Conservation (phyloP, 2,329 filamentous ascomycete species). For the Epichloe brachyelytri region DNA sequence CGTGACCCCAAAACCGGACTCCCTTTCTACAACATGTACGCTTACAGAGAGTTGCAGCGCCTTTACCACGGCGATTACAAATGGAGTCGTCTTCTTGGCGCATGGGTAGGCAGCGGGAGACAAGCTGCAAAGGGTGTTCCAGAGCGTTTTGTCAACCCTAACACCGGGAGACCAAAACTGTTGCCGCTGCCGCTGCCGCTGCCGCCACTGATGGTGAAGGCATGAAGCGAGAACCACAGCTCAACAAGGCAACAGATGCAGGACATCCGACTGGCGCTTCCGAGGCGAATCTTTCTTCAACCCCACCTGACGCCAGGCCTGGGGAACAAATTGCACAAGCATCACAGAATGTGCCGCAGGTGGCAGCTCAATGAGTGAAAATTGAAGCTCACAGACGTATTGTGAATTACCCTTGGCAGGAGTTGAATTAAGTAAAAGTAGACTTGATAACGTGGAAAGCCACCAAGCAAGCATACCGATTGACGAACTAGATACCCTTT, state of each 20-base stretch:
- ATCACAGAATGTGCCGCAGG: no score
- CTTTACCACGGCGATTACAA: constrained; percentile 60
- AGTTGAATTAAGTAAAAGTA: no score
- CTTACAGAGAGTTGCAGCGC: constrained; percentile 71
- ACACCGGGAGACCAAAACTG: constrained; percentile 4
- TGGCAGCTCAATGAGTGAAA: no score
- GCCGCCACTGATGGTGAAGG: constrained; percentile 5
- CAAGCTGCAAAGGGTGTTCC: constrained; percentile 66
- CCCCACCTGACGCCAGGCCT: neutral
- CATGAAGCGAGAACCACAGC: neutral
- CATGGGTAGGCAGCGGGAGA: constrained; percentile 61
- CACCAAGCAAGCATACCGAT: no score
- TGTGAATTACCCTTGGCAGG: no score
- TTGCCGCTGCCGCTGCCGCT: neutral
- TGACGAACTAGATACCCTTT: no score
- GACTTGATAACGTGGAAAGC: no score
- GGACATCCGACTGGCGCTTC: neutral
- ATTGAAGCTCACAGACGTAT: no score
- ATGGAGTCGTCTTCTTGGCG: constrained; percentile 71
- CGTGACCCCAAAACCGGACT: constrained; percentile 75
- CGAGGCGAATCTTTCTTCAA: neutral
- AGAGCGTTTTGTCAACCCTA: constrained; percentile 50
- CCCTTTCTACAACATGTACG: constrained; percentile 64
- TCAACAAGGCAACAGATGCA: neutral
- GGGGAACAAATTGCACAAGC: no score